Evolutionary conservation across 768 basidiomycete species (phyloP).

Genomic region (Boletus patriciae): DNA sequence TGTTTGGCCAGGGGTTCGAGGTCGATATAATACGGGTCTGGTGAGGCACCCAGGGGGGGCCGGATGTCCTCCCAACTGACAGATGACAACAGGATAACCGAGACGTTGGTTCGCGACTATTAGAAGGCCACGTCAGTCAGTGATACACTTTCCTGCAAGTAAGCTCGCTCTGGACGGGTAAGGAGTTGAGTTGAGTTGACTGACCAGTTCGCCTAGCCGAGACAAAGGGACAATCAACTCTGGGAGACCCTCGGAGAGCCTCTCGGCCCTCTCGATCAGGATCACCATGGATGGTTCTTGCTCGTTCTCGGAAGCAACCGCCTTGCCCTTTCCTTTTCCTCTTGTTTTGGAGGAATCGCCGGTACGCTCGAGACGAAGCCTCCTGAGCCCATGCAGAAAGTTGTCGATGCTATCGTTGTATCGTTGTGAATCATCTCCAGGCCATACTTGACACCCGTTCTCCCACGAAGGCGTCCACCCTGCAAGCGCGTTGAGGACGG

Average conservation of each 20-base stretch:
- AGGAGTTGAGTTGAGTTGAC: conserved; percentile 16
- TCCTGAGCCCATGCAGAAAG: conserved; percentile 65
- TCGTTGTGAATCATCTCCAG: conserved; percentile 37
- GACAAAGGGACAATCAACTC: conserved; percentile 70
- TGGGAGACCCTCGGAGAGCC: conserved; percentile 58
- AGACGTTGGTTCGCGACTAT: conserved; percentile 59
- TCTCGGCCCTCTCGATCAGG: conserved; percentile 66
- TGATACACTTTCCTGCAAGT: not conserved
- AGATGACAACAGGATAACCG: conserved; percentile 62
- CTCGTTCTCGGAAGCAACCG: conserved; percentile 11
- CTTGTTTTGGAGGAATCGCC: conserved; percentile 17
- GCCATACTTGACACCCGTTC: conserved; percentile 62
- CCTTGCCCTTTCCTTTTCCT: conserved; percentile 36
- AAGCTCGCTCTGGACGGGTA: not conserved
- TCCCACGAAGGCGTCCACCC: conserved; percentile 58
- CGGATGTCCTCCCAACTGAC: conserved; percentile 70
- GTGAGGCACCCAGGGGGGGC: conserved; percentile 66
- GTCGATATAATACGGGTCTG: conserved; percentile 70
- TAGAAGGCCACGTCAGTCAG: conserved; percentile 24
- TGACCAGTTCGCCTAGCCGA: conserved; percentile 69
- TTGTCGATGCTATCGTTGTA: conserved; percentile 68
- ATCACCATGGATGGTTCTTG: conserved; percentile 48
- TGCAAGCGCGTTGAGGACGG: conserved; percentile 59
- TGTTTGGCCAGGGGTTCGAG: conserved; percentile 54
- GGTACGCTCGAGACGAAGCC: conserved; percentile 30